Percentiles rank a stretch among this genome's conserved stretches.
phyloP scores from a whole-genome alignment of 2,329 filamentous ascomycete species.

The Fusarium annulatum region DNA sequence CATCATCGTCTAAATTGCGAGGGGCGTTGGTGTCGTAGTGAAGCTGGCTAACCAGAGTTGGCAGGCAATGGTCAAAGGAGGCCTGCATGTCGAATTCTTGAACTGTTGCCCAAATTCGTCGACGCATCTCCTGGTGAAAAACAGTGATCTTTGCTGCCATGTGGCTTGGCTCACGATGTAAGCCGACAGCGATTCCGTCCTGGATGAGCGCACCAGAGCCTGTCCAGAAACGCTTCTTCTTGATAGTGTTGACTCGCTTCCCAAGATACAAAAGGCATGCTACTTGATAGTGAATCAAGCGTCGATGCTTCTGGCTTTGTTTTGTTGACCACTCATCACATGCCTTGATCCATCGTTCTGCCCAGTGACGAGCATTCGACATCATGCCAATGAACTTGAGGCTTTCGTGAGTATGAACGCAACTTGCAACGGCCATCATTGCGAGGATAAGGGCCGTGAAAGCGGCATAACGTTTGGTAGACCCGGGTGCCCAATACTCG shows the following conservation, averaged over 20 bases:
- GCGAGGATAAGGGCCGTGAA: constrained; percentile 69
- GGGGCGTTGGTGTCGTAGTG: constrained; percentile 67
- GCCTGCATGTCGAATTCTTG: constrained; percentile 72
- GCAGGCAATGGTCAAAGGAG: constrained; percentile 69
- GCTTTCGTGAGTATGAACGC: constrained; percentile 63
- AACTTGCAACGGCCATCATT: constrained; percentile 70
- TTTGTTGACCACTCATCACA: constrained; percentile 64
- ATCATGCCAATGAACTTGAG: constrained; percentile 69
- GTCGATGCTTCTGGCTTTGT: constrained; percentile 71
- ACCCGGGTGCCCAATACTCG: constrained; percentile 63
- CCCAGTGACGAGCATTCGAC: constrained; percentile 65
- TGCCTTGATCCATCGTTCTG: constrained; percentile 66
- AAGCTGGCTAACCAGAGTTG: constrained; percentile 67
- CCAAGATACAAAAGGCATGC: constrained; percentile 69
- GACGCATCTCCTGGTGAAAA: constrained; percentile 71
- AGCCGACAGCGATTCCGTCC: constrained; percentile 67
- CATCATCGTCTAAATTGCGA: constrained; percentile 67
- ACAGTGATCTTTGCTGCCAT: constrained; percentile 66
- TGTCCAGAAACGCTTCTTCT: constrained; percentile 74
- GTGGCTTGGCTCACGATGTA: constrained; percentile 69
- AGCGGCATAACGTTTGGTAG: constrained; percentile 59
- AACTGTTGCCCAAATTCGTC: constrained; percentile 70
- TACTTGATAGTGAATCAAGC: constrained; percentile 70
- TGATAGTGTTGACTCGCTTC: constrained; percentile 71
- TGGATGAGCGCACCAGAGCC: constrained; percentile 66